Conservation (phyloP, 345 rosid species). For the Mallotus nudiflorus region DNA sequence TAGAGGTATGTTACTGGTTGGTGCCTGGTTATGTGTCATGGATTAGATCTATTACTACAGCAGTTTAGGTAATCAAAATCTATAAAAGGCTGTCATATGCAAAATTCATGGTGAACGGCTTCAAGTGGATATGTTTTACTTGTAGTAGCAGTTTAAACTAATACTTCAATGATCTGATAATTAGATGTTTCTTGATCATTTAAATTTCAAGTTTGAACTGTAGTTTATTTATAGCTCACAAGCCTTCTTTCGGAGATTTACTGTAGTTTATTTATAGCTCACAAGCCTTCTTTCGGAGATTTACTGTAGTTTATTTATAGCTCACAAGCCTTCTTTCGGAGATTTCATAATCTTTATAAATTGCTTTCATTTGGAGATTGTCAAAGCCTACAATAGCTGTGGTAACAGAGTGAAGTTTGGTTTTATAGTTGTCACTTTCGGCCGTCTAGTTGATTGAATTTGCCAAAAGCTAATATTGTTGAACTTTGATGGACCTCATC, state of each 20-base stretch:
- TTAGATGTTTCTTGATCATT: neutral
- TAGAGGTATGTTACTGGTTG: conserved; percentile 55
- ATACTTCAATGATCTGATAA: neutral
- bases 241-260: neutral
- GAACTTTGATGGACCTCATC: too few relatives aligned
- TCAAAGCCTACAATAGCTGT: neutral
- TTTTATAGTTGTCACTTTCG: too few relatives aligned
- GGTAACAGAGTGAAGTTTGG: neutral
- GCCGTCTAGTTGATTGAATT: neutral
- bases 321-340: neutral
- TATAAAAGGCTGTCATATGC: neutral
- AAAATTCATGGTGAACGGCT: neutral
- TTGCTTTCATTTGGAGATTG: neutral
- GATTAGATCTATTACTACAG: neutral
- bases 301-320: neutral
- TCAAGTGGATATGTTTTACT: conserved; percentile 1
- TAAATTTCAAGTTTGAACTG: neutral
- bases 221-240: neutral
- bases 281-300: neutral
- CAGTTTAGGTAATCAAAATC: neutral
- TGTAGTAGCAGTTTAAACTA: neutral
- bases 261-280: neutral
- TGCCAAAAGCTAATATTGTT: neutral
- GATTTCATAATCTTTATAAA: neutral
- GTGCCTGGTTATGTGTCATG: neutral